Percentiles rank a stretch among this genome's conserved stretches.
These are phyloP conservation scores for Thielaviopsis populi DNA, from an alignment of 2,329 filamentous ascomycete species.

Conservation along the genomic window DNA sequence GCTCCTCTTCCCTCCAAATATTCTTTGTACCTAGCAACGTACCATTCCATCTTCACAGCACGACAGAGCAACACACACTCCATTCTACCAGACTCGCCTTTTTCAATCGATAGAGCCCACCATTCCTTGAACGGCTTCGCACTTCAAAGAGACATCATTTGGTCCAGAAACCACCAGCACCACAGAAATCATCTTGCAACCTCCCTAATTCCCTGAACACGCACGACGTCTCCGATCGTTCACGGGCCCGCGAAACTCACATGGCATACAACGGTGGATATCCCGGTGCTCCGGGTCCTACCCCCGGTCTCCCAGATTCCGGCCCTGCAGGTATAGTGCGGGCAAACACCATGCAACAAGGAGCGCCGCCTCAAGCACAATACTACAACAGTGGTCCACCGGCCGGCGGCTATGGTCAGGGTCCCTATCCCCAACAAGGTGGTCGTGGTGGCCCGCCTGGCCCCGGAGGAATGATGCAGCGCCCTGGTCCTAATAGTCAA, in stretches of 20 bases:
- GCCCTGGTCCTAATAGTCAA: slow-evolving; percentile 27
- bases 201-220: background rate
- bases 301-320: slow-evolving; percentile 6
- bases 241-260: background rate
- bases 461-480: slow-evolving; percentile 23
- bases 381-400: slow-evolving; percentile 35
- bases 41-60: background rate
- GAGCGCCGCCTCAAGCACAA: slow-evolving; percentile 29
- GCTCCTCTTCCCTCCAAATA: background rate
- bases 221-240: background rate
- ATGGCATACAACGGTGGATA: slow-evolving; percentile 14
- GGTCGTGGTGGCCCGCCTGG: slow-evolving; percentile 32
- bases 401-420: slow-evolving; percentile 32
- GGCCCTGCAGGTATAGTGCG: background rate
- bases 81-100: background rate
- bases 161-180: background rate
- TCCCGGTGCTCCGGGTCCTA: slow-evolving; percentile 9
- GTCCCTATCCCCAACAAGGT: slow-evolving; percentile 29
- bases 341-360: slow-evolving; percentile 1
- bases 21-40: background rate
- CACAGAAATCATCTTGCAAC: background rate
- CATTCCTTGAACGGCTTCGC: background rate
- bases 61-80: background rate
- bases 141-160: background rate
- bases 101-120: background rate